Evolutionary conservation across 176 grass and related monocot genomes (phyloP).

Genomic region (Alopecurus myosuroides): DNA sequence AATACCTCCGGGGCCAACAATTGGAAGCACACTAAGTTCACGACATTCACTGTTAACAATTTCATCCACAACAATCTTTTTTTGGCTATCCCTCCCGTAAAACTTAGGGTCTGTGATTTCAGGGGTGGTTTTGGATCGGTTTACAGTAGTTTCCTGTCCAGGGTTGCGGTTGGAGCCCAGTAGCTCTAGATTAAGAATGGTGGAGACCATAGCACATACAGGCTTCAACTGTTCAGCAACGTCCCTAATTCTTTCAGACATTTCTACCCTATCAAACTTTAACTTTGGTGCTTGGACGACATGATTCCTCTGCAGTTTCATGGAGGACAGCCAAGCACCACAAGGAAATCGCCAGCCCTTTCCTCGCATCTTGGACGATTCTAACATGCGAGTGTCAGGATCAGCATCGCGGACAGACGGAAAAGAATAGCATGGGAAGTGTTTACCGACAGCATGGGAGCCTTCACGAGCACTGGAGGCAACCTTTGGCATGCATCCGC

Average conservation of each 20-base stretch:
- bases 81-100: slow-evolving; percentile 19
- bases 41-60: background rate
- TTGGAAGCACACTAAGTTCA: background rate
- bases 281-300: background rate
- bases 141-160: background rate
- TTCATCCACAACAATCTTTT: background rate
- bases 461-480: background rate
- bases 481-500: background rate
- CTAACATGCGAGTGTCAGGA: background rate
- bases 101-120: background rate
- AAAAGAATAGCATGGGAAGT: background rate
- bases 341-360: background rate
- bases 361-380: background rate
- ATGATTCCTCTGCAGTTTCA: background rate
- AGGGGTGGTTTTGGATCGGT: background rate
- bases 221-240: background rate
- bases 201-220: background rate
- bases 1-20: background rate
- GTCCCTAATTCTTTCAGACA: background rate
- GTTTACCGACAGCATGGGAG: background rate
- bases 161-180: background rate
- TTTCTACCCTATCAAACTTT: background rate
- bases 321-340: background rate
- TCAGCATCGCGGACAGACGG: background rate
- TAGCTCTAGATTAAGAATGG: background rate